Evolutionary conservation across 805 yeast species (phyloP), one percentile per base, ranked within the genome.

Genomic region (Candida mattraensis): DNA sequence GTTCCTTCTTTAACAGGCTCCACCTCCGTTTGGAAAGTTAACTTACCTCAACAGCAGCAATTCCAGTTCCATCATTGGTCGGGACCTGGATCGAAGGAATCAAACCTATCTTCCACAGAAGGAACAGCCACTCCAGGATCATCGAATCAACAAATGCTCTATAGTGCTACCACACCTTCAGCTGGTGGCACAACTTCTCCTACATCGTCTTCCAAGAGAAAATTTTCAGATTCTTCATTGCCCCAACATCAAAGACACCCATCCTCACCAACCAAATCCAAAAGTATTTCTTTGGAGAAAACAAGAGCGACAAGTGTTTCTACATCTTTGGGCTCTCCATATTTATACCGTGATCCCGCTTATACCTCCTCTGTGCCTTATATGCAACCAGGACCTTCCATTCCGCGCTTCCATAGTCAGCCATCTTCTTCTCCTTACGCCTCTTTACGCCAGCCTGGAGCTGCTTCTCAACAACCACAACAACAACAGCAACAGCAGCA

Each of bases 31-130:
- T 60, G 62, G 58, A 59, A 55, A 40, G 55, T 60, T 7, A 52
- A 44, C 24, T 35, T 56, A 3, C 63, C 64, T 2, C 58, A 54
- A 33, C 56, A 58, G 24, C 58, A 53, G 23, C 60, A 58, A 24
- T 61, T 47, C 37, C 63, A 61, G 33, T 62, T 62, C 37, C 65
- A 62, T 30, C 63, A 61, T 36, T 62, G 64, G 64, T 39, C 54
- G 7, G 64, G 60, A 3, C 63, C 64, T 1, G 48, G 44, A n/a
- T 42, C 45, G 5, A 43, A 40, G 28, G 51, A 37, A 12, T 27
- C 42, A 9, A 16, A 17, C 12, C 18, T 21, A 9, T 12, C 11
- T 11, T 18, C 38, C 16, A 24, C 25, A 16, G 39, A 22, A n/a
- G n/a, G n/a, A n/a, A n/a, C n/a, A 5, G 24, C 32, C 18, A 28